phyloP scores from a whole-genome alignment of 192 early-diverging fungal genomes.

The Mortierella hygrophila region DNA sequence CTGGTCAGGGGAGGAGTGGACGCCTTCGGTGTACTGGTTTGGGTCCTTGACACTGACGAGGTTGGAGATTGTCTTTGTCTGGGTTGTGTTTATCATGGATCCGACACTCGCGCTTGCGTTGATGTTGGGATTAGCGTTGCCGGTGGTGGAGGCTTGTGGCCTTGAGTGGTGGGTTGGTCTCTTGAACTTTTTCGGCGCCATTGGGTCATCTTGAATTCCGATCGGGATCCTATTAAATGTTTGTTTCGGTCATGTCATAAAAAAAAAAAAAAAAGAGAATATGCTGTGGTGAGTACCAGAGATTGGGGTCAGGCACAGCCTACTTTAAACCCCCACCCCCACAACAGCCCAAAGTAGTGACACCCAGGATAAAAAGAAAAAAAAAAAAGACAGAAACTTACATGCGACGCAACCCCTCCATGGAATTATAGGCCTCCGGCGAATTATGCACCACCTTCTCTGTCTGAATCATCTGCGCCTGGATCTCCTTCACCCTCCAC shows the following conservation, averaged over 20 bases:
- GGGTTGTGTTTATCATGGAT: background rate
- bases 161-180: background rate
- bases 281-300: background rate
- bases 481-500: constrained; percentile 4
- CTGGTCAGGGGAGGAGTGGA: background rate
- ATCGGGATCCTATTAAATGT: background rate
- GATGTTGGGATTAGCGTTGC: background rate
- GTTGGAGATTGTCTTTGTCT: background rate
- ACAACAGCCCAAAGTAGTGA: background rate
- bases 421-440: background rate
- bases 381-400: background rate
- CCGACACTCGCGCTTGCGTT: too few species aligned
- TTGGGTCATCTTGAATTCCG: background rate
- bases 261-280: too few species aligned
- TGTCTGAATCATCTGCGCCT: constrained; percentile 4
- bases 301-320: too few species aligned
- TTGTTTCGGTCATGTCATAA: too few species aligned
- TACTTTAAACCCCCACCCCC: too few species aligned
- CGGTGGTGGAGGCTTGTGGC: too few species aligned
- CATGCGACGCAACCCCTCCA: background rate
- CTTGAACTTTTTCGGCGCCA: background rate
- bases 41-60: background rate
- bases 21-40: background rate
- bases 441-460: constrained; percentile 3
- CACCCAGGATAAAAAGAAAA: background rate